A percentile compares a stretch with the other conserved stretches of the same genome.
Evolutionary conservation across 139 green algal species (phyloP).

Genomic region (Micractinium conductrix): DNA sequence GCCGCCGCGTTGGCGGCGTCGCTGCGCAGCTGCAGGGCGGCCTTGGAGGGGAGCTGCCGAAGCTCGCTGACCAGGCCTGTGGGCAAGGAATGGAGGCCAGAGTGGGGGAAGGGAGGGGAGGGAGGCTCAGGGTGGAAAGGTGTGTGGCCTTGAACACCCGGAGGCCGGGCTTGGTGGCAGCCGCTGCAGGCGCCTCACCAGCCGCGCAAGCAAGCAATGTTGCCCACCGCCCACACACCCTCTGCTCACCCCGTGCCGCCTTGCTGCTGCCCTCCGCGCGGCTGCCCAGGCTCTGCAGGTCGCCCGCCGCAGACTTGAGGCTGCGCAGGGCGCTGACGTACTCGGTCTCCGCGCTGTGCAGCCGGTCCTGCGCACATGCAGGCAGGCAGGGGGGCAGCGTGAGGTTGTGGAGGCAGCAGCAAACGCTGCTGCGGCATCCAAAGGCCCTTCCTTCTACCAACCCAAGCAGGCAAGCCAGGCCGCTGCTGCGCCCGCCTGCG

Average conservation of each 20-base stretch:
- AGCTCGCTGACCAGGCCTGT: slow-evolving; percentile 44
- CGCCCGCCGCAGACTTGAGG: slow-evolving; percentile 36
- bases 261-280: slow-evolving; percentile 26
- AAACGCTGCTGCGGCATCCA: not conserved
- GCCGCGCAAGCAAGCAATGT: too few species aligned
- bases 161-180: too few species aligned
- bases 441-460: not conserved
- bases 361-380: slow-evolving; percentile 12
- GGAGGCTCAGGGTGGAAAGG: too few species aligned
- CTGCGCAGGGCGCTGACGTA: slow-evolving; percentile 46
- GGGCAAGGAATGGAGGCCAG: too few species aligned
- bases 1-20: slow-evolving; percentile 39
- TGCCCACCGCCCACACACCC: not conserved
- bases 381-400: not conserved
- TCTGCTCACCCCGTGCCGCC: slow-evolving; percentile 21
- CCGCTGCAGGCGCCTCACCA: too few species aligned
- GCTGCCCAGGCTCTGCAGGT: slow-evolving; percentile 39
- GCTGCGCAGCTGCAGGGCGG: slow-evolving; percentile 47
- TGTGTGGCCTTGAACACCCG: too few species aligned
- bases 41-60: slow-evolving; percentile 47
- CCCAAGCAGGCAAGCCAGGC: too few species aligned
- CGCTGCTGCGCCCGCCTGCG: too few species aligned
- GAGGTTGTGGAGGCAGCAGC: not conserved
- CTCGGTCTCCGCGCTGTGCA: slow-evolving; percentile 39
- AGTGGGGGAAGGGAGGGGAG: not conserved